phyloP scores from a whole-genome alignment of 2,329 filamentous ascomycete genomes.

The Hypoxylon sp. region DNA sequence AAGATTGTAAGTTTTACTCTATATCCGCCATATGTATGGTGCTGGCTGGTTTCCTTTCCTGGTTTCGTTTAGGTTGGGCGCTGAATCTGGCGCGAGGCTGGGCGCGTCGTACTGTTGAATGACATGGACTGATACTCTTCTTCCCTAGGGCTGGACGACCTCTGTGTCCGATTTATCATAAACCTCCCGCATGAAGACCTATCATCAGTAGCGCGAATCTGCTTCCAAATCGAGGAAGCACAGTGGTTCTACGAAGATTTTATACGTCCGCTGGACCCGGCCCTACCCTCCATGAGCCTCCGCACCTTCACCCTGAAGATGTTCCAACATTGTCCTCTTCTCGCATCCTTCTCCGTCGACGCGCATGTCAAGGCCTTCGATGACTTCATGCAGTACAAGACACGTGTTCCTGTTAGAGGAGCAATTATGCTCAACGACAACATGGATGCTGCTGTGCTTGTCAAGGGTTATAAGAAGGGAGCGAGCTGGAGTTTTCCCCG shows the following conservation, averaged over 20 bases:
- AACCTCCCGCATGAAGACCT: conserved; percentile 94
- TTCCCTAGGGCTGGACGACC: conserved; percentile 85
- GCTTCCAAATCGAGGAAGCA: conserved; percentile 98
- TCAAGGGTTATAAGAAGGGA: conserved; percentile 97
- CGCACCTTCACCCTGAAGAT: conserved; percentile 88
- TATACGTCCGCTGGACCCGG: conserved; percentile 86
- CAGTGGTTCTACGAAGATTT: conserved; percentile 99
- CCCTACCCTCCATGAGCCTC: conserved; percentile 84
- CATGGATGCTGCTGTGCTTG: conserved; percentile 94
- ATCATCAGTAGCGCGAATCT: conserved; percentile 88
- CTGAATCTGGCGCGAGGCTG: conserved; percentile 3
- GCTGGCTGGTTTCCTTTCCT: neutral
- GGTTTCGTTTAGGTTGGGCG: neutral
- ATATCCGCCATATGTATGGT: no score
- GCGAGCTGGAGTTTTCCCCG: conserved; percentile 96
- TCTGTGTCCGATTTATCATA: conserved; percentile 97
- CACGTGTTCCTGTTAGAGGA: conserved; percentile 89
- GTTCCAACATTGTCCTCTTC: conserved; percentile 91
- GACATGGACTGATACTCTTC: conserved; percentile 18
- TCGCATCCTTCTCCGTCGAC: conserved; percentile 80
- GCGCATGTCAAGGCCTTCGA: conserved; percentile 86
- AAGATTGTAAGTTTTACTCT: conserved; percentile 81
- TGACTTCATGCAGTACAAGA: conserved; percentile 94
- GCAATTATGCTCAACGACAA: conserved; percentile 90
- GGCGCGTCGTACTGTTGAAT: conserved; percentile 7